Base-by-base conservation (phyloP, 495 filamentous ascomycete genomes). In the Podospora pseudocomata region DNA sequence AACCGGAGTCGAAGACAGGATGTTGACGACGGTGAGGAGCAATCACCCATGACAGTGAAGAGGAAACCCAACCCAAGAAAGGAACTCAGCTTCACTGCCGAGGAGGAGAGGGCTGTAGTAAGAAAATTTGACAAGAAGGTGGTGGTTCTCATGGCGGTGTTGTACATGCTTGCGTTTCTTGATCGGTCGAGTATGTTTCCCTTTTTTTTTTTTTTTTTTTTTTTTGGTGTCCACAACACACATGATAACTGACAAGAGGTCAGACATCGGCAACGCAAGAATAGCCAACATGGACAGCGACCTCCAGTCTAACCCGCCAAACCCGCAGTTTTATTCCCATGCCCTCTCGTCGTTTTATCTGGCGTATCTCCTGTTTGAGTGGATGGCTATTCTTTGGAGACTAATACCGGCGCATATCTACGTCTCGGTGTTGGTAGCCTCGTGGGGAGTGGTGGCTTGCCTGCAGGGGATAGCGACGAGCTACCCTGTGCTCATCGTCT, bases 101-200 rank as follows among this genome's bases (percentile, higher is more conserved):
- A 92, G 44, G 92, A 96, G 74, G 93, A 96, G 74, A 78, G 76
- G 49, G 83, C 83, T 13, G 89, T 97, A 15, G 81, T 93, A 58
- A 85, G 81, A 72, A 91, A 87, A 72, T 87, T 96, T 70, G 93
- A 97, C 76, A 80, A 85, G 66, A 85, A 82, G 64, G 80, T 97
- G 68, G 92, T 96, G 19, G 75, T 91, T 4, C 96, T 96, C 75
- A 80, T 96, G 60, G 91, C 92, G 2, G 71, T 92, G 39, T 81
- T 96, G 26, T 97, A 96, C 74, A 84, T 94, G 81, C 82, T 97
- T 44, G 88, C 86, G 59, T 94, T 95, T 76, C 76, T 94, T 65
- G 91, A 94, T 75, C 84, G 91, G 70, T 92, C 89, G 3, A 92
- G 90, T 92, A 82, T 65, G 86, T 80, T 16, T 18, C 18, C 57